These are phyloP conservation scores for Conticribra guillardii DNA, from an alignment of 108 stramenopile genomes.

Conservation along the genomic window DNA sequence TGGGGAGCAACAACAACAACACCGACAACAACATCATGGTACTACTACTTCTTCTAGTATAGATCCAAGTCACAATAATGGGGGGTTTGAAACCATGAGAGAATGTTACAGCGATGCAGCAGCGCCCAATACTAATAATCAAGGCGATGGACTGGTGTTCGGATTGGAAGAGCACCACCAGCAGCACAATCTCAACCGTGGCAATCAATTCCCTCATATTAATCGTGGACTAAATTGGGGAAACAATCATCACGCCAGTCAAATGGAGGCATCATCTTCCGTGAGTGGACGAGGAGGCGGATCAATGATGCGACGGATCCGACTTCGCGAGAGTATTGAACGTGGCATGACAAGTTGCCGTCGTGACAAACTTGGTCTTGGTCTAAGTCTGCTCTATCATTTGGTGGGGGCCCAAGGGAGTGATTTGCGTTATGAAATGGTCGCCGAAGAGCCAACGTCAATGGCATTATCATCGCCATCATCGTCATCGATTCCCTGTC, in stretches of 20 bases:
- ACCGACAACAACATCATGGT: too few relatives aligned
- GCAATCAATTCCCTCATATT: too few relatives aligned
- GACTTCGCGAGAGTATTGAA: slow-evolving; percentile 39
- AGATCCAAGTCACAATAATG: too few relatives aligned
- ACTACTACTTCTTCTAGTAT: too few relatives aligned
- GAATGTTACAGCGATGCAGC: too few relatives aligned
- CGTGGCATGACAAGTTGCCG: slow-evolving; percentile 44
- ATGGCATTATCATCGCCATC: slow-evolving; percentile 1
- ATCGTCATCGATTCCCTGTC: not conserved
- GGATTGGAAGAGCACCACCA: too few relatives aligned
- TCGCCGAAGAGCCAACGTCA: slow-evolving; percentile 15
- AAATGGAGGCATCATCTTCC: slow-evolving; percentile 16
- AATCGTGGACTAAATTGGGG: too few relatives aligned
- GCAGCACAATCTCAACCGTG: too few relatives aligned
- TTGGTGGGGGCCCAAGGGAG: slow-evolving; percentile 53
- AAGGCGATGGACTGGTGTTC: too few relatives aligned
- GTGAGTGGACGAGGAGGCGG: slow-evolving; percentile 31
- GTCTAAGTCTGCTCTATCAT: slow-evolving; percentile 57
- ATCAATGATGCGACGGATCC: slow-evolving; percentile 36
- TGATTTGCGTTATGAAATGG: slow-evolving; percentile 48
- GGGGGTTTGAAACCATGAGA: too few relatives aligned
- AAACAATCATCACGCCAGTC: slow-evolving; percentile 1
- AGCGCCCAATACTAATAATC: too few relatives aligned
- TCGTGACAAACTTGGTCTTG: slow-evolving; percentile 46
- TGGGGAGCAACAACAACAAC: too few relatives aligned